A percentile compares a stretch with the other conserved stretches of the same genome.
Evolutionary conservation across 1,139 yeast genomes (phyloP).

Genomic region (Citeromyces siamensis): DNA sequence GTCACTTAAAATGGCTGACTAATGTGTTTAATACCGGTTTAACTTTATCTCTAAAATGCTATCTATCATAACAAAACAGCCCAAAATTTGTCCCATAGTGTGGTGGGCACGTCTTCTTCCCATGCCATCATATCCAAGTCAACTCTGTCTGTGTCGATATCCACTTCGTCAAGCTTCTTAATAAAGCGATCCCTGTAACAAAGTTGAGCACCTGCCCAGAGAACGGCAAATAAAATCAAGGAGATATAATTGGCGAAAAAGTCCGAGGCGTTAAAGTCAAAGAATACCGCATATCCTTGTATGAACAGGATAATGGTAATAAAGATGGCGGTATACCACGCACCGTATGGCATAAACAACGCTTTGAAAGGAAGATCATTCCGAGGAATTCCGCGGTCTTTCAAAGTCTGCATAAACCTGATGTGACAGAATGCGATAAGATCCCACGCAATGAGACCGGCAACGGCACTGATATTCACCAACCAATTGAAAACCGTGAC

Average conservation of each 20-base stretch:
- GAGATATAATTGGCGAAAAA: constrained; percentile 64
- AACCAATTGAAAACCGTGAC: constrained; percentile 72
- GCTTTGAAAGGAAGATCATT: constrained; percentile 63
- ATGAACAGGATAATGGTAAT: constrained; percentile 45
- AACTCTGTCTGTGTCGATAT: constrained; percentile 20
- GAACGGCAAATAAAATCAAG: constrained; percentile 37
- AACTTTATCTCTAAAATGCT: too few relatives aligned
- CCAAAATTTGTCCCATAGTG: constrained; percentile 41
- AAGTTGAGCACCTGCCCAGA: constrained; percentile 38
- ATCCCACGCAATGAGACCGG: constrained; percentile 68
- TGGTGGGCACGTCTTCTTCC: constrained; percentile 16
- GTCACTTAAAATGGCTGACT: too few relatives aligned
- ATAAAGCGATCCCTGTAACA: constrained; percentile 26
- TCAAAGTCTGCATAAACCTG: constrained; percentile 53
- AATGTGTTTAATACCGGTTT: too few relatives aligned
- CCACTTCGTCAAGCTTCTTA: constrained; percentile 39
- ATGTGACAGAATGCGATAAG: constrained; percentile 54
- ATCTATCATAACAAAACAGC: too few relatives aligned
- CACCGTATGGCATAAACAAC: constrained; percentile 47
- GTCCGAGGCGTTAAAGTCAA: constrained; percentile 26
- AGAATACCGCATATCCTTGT: constrained; percentile 50
- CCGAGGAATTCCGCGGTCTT: constrained; percentile 45
- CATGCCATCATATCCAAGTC: constrained; percentile 10
- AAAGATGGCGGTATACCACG: constrained; percentile 40
- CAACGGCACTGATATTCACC: constrained; percentile 67